These are phyloP conservation scores for Rubia yunnanensis DNA, from an alignment of 257 asterid genomes.

Conservation along the genomic window DNA sequence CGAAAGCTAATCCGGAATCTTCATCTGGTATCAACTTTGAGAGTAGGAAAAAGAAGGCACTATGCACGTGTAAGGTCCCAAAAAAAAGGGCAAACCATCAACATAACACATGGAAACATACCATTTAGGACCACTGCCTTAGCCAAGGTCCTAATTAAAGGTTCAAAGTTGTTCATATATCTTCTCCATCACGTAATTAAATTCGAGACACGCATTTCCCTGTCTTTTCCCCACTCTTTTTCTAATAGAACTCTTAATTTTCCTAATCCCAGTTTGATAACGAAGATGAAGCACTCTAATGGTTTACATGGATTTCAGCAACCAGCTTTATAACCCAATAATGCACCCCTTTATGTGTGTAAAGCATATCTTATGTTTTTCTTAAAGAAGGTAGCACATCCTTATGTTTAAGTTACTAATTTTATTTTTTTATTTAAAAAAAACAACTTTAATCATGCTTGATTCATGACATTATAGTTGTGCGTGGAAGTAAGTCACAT, in stretches of 20 bases:
- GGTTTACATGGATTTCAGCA: neutral
- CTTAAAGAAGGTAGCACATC: no score
- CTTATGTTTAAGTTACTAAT: no score
- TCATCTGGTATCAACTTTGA: neutral
- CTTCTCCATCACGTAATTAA: constrained; percentile 20
- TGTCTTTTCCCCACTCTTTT: neutral
- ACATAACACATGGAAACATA: constrained; percentile 7
- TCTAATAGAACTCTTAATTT: no score
- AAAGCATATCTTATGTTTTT: no score
- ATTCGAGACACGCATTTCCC: constrained; percentile 7
- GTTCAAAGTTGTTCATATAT: neutral
- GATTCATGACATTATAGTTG: no score
- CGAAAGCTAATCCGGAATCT: neutral
- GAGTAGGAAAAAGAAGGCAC: neutral
- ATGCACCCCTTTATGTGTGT: neutral
- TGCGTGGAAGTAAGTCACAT: no score
- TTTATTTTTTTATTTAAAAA: no score
- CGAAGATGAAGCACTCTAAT: neutral
- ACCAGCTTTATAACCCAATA: neutral
- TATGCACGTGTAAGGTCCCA: constrained; percentile 13
- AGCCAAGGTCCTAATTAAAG: neutral
- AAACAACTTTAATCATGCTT: no score
- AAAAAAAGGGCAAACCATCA: neutral
- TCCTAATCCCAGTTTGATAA: neutral
- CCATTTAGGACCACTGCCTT: neutral